phyloP scores from a whole-genome alignment of 2,329 filamentous ascomycete genomes.

The Verticillium klebahnii region DNA sequence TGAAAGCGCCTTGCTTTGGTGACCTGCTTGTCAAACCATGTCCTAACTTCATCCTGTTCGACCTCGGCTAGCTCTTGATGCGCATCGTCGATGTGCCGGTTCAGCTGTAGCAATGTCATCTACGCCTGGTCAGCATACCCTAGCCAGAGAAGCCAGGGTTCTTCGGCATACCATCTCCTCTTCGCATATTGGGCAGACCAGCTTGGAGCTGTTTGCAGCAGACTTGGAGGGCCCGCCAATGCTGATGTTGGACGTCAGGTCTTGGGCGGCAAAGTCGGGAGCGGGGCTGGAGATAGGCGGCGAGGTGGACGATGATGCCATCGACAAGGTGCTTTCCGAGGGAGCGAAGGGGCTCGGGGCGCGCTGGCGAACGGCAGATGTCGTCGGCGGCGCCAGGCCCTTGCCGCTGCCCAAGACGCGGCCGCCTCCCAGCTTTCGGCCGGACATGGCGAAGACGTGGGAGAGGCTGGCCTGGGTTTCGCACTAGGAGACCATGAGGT shows the following conservation, averaged over 20 bases:
- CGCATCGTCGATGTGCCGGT: constrained; percentile 75
- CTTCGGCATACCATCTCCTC: constrained; percentile 79
- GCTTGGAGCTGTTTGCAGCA: constrained; percentile 56
- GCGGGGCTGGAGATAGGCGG: constrained; percentile 54
- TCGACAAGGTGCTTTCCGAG: constrained; percentile 70
- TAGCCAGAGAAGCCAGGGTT: neutral
- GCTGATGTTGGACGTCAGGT: constrained; percentile 77
- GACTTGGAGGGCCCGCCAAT: constrained; percentile 51
- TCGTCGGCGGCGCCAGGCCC: constrained; percentile 64
- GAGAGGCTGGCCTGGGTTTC: constrained; percentile 16
- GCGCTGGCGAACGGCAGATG: constrained; percentile 36
- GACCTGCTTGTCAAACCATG: constrained; percentile 95
- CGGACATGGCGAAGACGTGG: constrained; percentile 56
- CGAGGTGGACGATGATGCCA: constrained; percentile 69
- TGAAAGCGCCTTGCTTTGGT: constrained; percentile 91
- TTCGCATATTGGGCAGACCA: constrained; percentile 95
- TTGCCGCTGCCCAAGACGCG: constrained; percentile 85
- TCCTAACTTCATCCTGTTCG: constrained; percentile 91
- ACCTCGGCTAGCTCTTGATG: constrained; percentile 86
- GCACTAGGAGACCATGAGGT: constrained; percentile 9
- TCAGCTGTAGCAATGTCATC: constrained; percentile 89
- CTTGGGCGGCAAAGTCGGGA: constrained; percentile 65
- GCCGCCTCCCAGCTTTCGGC: constrained; percentile 85
- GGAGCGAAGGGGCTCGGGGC: constrained; percentile 46
- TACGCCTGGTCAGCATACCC: constrained; percentile 30